Conservation (phyloP, 2,329 filamentous ascomycete genomes). For the Beauveria sp. region DNA sequence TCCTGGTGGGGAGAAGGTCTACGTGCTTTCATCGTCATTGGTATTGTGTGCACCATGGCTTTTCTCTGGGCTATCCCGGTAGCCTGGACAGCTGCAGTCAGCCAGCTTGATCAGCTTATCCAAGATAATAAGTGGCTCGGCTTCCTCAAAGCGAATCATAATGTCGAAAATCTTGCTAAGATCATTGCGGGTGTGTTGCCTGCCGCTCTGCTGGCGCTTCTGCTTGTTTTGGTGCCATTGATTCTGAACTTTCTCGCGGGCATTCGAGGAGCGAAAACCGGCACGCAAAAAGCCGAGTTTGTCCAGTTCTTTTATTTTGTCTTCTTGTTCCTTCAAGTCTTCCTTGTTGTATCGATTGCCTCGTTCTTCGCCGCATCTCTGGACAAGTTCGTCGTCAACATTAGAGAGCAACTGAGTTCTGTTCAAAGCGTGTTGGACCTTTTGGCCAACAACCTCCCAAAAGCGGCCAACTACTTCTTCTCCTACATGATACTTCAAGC, state of each 20-base stretch:
- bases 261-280: constrained; percentile 75
- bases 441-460: constrained; percentile 73
- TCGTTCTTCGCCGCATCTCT: constrained; percentile 61
- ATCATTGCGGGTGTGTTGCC: constrained; percentile 80
- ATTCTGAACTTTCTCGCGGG: constrained; percentile 66
- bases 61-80: constrained; percentile 88
- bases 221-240: constrained; percentile 75
- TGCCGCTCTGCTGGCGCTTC: constrained; percentile 63
- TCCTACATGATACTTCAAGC: constrained; percentile 96
- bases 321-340: constrained; percentile 91
- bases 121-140: constrained; percentile 57
- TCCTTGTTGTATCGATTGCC: constrained; percentile 84
- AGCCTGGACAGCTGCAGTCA: constrained; percentile 75
- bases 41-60: constrained; percentile 64
- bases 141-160: constrained; percentile 56
- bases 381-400: constrained; percentile 49
- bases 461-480: constrained; percentile 93
- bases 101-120: constrained; percentile 67
- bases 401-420: constrained; percentile 35
- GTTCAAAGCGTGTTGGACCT: constrained; percentile 61
- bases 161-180: constrained; percentile 54
- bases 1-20: constrained; percentile 88
- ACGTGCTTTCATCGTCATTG: constrained; percentile 58
- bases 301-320: constrained; percentile 90
- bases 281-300: constrained; percentile 68